phyloP scores from a whole-genome alignment of 2,329 filamentous ascomycete genomes.

The Calonectria hongkongensis region DNA sequence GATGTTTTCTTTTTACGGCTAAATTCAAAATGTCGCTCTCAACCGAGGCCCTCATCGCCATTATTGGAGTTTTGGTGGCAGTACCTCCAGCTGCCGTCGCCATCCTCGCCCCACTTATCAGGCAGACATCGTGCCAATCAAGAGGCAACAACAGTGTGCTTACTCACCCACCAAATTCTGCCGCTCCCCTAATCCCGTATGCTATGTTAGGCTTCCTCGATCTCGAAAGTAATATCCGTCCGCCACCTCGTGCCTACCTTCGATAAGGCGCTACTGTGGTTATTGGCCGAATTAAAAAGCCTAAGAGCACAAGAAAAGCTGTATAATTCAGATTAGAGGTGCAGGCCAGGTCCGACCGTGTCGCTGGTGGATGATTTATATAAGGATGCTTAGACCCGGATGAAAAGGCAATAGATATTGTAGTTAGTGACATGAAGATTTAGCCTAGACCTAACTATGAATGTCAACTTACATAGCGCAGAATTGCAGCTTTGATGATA shows the following conservation, averaged over 20 bases:
- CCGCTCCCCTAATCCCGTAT: no score
- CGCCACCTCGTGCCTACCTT: neutral
- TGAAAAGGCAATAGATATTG: no score
- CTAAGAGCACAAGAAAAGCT: no score
- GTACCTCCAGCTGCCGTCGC: neutral
- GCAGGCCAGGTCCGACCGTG: no score
- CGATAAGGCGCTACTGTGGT: neutral
- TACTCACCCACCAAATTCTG: neutral
- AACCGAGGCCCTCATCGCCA: neutral
- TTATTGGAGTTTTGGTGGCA: neutral
- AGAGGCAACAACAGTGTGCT: neutral
- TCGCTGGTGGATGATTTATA: no score
- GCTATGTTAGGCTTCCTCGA: neutral
- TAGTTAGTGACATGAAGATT: no score
- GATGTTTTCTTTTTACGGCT: neutral
- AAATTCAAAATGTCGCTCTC: neutral
- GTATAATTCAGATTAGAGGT: no score
- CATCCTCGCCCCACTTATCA: neutral
- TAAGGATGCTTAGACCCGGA: no score
- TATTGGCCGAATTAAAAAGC: no score
- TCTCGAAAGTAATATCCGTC: neutral
- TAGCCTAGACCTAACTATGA: no score
- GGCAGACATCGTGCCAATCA: neutral
- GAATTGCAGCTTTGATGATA: no score
- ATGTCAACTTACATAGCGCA: no score